These are phyloP conservation scores for Xylaria cubensis DNA, from an alignment of 495 filamentous ascomycete genomes.

Conservation along the genomic window DNA sequence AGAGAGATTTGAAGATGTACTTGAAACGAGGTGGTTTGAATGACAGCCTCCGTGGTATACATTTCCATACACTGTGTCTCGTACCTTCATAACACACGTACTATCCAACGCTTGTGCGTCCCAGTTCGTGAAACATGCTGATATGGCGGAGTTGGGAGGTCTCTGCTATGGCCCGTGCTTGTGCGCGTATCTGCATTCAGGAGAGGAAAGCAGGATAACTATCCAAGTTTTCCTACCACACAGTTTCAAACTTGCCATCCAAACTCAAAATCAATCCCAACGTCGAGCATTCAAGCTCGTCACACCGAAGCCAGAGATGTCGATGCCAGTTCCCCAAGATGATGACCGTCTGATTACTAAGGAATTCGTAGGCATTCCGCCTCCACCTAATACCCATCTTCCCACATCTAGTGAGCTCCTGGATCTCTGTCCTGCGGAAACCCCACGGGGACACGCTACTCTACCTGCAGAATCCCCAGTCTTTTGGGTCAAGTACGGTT, in stretches of 20 bases:
- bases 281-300: not conserved
- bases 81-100: not conserved
- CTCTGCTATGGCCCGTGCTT: not conserved
- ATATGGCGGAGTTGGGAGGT: not conserved
- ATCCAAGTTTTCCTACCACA: not conserved
- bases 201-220: not conserved
- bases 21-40: not conserved
- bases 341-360: not conserved
- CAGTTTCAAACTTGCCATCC: not conserved
- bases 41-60: not conserved
- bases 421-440: not conserved
- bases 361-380: not conserved
- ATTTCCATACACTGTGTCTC: not conserved
- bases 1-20: not conserved
- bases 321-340: not conserved
- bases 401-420: not conserved
- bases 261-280: not conserved
- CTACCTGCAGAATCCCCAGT: not conserved
- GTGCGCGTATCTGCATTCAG: not conserved
- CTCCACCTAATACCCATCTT: not conserved
- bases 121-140: not conserved
- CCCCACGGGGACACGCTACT: not conserved
- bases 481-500: slow-evolving; percentile 9
- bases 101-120: not conserved
- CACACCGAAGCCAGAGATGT: not conserved